Evolutionary conservation across 306 rosid species (phyloP), one percentile per base, ranked within the genome.

Genomic region (Astragalus glycyphyllos): DNA sequence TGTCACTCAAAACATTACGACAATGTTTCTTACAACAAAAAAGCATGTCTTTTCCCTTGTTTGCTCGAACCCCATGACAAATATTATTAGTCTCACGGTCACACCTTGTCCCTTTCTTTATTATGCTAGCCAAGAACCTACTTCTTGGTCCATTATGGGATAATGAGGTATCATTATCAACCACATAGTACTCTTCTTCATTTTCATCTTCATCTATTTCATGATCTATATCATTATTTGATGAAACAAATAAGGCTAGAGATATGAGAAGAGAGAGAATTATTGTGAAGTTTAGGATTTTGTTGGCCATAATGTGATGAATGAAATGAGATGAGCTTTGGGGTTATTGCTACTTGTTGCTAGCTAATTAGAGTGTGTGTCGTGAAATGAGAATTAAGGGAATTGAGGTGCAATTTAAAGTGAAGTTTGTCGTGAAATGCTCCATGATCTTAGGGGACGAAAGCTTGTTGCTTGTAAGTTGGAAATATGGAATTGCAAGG

Each of bases 1-100:
- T 58, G 65, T 89, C 92, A 8, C 87, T 72, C 0, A 87, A 86
- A 61, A 85, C 81, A 74, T 89, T 82, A 0, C 92, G 75, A 16
- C 90, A 89, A 51, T 87, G 92, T 29, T 55, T 83, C 86, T 89
- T 89, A 81, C 96, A 89, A 73, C 96, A 89, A 54, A 74, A 55
- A 11, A 89, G 88, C 15, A 86, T 26, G 64, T 83, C 72, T 2
- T 59, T 83, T 10, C 92, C 90, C 15, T 85, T 81, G 81, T 78
- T 87, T 42, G 92, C 86, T 8, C 37, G 3, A 48, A 89, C 73
- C n/a, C 90, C 90, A 32, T 89, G 64, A 69, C 92, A 89, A 2
- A 87, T 65, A 46, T 83, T 85, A 31, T 45, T 17, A 6, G 65
- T 72, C 55, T 53, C 54, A 2, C 14, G 65, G 54, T 84, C 7